Evolutionary conservation across 2,329 filamentous ascomycete genomes (phyloP).

Genomic region (Helminthosporium solani): DNA sequence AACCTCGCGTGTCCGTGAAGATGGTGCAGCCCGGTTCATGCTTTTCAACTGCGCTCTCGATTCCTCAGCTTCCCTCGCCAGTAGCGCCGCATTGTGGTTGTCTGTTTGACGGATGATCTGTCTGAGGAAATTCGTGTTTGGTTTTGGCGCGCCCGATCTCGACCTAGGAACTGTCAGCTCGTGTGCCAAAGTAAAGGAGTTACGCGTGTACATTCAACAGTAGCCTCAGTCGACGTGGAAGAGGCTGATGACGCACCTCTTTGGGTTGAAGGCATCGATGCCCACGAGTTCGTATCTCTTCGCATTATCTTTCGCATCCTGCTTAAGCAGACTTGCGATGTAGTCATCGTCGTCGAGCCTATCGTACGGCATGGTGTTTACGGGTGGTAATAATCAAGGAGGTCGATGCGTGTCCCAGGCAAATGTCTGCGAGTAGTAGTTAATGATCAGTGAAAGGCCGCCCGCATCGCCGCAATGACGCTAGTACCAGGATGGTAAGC

Average conservation of each 20-base stretch:
- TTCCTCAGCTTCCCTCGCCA: conserved; percentile 81
- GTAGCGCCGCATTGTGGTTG: conserved; percentile 81
- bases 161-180: conserved; percentile 47
- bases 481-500: conserved; percentile 8
- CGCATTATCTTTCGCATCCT: conserved; percentile 74
- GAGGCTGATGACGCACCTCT: conserved; percentile 46
- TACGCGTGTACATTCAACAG: conserved; percentile 7
- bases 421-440: not conserved
- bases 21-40: conserved; percentile 26
- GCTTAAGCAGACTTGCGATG: conserved; percentile 73
- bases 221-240: conserved; percentile 1
- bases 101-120: conserved; percentile 88
- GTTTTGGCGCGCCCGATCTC: conserved; percentile 71
- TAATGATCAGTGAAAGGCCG: too few species aligned
- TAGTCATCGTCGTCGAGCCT: conserved; percentile 65
- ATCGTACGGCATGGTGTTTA: conserved; percentile 20
- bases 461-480: not conserved
- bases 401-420: not conserved
- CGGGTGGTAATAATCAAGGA: not conserved
- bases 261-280: conserved; percentile 64
- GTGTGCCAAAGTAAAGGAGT: not conserved
- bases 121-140: conserved; percentile 85
- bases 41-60: conserved; percentile 66
- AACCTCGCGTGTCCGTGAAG: conserved; percentile 8
- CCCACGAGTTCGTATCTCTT: conserved; percentile 74